Conservation (phyloP, 768 basidiomycete genomes). For the Galerina marginata region DNA sequence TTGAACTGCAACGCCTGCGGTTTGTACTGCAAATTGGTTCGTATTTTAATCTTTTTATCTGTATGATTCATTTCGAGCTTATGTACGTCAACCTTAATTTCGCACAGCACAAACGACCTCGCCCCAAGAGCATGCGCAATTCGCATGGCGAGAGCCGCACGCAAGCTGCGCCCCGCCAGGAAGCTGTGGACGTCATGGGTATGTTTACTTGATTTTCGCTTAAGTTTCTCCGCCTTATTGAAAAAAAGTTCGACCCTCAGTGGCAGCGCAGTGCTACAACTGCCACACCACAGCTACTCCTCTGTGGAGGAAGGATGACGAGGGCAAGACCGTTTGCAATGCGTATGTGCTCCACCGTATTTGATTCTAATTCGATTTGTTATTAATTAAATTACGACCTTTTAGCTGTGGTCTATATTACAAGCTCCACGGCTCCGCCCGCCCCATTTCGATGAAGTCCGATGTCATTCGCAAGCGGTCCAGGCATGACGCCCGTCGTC, state of each 20-base stretch:
- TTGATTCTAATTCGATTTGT: neutral
- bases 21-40: no score
- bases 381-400: constrained; percentile 10
- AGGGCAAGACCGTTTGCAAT: constrained; percentile 90
- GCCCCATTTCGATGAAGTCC: constrained; percentile 91
- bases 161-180: no score
- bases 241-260: constrained; percentile 35
- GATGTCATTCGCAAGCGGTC: constrained; percentile 90
- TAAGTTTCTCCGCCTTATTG: constrained; percentile 31
- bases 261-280: constrained; percentile 84
- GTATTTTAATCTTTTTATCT: no score
- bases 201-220: constrained; percentile 34
- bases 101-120: no score
- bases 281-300: constrained; percentile 91
- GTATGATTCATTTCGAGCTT: no score
- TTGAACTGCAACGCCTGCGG: no score
- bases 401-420: constrained; percentile 81
- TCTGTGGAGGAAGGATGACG: constrained; percentile 90
- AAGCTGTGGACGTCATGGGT: constrained; percentile 38
- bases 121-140: no score
- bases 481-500: constrained; percentile 75
- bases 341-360: constrained; percentile 57
- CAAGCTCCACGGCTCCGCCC: constrained; percentile 84
- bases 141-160: no score
- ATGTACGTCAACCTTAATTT: no score